These are phyloP conservation scores for Grammothele lineata DNA, from an alignment of 768 basidiomycete species.

Conservation along the genomic window DNA sequence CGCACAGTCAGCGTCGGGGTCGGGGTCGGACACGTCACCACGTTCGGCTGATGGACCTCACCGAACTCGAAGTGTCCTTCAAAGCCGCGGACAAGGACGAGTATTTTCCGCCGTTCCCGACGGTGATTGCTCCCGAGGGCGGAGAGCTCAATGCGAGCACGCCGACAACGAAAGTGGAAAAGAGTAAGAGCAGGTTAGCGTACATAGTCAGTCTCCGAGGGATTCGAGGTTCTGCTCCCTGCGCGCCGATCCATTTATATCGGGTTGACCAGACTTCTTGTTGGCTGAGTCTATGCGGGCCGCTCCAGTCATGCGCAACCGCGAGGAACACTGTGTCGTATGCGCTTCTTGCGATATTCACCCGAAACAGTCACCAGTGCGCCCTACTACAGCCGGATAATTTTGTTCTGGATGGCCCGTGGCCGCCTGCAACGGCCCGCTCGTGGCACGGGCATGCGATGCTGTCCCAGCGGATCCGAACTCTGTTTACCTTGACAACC, in stretches of 20 bases:
- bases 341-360: constrained; percentile 8
- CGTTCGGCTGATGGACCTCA: no score
- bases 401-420: background rate
- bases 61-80: constrained; percentile 19
- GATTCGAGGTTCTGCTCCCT: no score
- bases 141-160: constrained; percentile 17
- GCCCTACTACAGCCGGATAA: background rate
- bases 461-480: background rate
- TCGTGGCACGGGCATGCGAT: constrained; percentile 4
- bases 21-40: background rate
- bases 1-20: background rate
- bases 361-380: constrained; percentile 3
- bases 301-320: constrained; percentile 2
- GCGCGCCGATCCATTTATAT: no score
- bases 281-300: background rate
- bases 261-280: no score
- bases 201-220: background rate
- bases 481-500: constrained; percentile 1
- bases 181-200: constrained; percentile 2
- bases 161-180: background rate
- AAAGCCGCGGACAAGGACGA: constrained; percentile 16
- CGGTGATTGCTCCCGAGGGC: constrained; percentile 20
- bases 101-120: constrained; percentile 18
- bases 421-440: constrained; percentile 1
- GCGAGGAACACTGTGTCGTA: no score